Evolutionary conservation across 1,284 basidiomycete species (phyloP).

Genomic region (Cutaneotrichosporon sp.): DNA sequence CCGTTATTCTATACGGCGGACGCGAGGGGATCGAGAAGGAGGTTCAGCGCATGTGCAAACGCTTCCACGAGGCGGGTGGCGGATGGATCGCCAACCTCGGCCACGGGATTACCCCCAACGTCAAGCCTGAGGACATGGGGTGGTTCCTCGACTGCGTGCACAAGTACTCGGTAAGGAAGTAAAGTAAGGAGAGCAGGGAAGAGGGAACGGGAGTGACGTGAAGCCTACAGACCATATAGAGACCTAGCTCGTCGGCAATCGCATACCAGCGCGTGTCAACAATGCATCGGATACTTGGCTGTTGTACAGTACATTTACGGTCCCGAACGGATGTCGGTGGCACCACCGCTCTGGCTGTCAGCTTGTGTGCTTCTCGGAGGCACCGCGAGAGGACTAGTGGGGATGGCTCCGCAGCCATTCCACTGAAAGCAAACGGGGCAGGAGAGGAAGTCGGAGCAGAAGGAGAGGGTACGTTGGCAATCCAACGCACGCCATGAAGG

Average conservation of each 20-base stretch:
- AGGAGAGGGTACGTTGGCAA: too few species aligned
- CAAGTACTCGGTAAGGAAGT: conserved; percentile 56
- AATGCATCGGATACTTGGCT: conserved; percentile 8
- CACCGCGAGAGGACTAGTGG: neutral
- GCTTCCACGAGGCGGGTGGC: conserved; percentile 57
- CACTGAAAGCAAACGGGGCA: too few species aligned
- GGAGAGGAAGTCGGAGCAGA: too few species aligned
- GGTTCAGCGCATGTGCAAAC: conserved; percentile 74
- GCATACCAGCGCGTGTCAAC: neutral
- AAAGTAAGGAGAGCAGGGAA: too few species aligned
- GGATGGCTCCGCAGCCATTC: too few species aligned
- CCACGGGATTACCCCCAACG: conserved; percentile 95
- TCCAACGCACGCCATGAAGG: too few species aligned
- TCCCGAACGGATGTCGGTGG: conserved; percentile 47
- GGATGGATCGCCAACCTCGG: conserved; percentile 96
- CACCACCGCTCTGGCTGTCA: conserved; percentile 63
- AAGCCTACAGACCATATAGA: neutral
- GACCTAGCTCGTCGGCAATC: neutral
- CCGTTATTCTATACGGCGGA: conserved; percentile 79
- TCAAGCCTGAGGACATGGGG: conserved; percentile 80
- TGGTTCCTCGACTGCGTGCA: conserved; percentile 90
- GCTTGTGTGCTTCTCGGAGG: neutral
- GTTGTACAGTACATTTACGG: conserved; percentile 15
- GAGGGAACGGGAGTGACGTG: too few species aligned
- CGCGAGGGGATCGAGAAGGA: conserved; percentile 78